A percentile compares a stretch with the other conserved stretches of the same genome.
phyloP scores from a whole-genome alignment of 345 rosid species.

The Boechera retrofracta region DNA sequence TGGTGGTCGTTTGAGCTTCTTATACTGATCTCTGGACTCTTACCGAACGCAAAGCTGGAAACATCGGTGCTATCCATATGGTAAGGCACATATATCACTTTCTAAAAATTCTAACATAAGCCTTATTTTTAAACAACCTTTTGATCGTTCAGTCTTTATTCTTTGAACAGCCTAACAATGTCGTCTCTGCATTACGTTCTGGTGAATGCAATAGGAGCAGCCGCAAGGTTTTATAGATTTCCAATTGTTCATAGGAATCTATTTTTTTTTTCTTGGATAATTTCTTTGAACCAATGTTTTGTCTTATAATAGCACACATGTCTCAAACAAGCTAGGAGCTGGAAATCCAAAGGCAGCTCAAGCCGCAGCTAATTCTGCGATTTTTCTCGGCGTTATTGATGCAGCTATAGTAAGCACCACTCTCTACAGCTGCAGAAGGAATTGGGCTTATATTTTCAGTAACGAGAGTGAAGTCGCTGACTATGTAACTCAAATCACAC shows the following conservation, averaged over 20 bases:
- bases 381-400: constrained; percentile 42
- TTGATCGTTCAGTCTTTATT: constrained; percentile 10
- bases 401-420: constrained; percentile 38
- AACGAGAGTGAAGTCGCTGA: constrained; percentile 48
- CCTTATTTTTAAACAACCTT: constrained; percentile 3
- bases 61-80: constrained; percentile 64
- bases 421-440: constrained; percentile 43
- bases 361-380: constrained; percentile 39
- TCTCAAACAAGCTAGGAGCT: constrained; percentile 62
- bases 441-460: constrained; percentile 50
- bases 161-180: constrained; percentile 51
- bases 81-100: constrained; percentile 30
- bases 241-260: not conserved
- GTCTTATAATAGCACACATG: constrained; percentile 47
- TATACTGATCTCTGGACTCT: constrained; percentile 54
- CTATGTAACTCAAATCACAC: constrained; percentile 47
- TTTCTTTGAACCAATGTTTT: not conserved
- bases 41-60: constrained; percentile 61
- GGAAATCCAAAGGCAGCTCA: constrained; percentile 54
- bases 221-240: constrained; percentile 53
- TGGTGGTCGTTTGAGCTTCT: constrained; percentile 65
- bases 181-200: constrained; percentile 48
- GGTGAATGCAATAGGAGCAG: constrained; percentile 56
- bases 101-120: not conserved
- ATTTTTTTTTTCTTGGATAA: not conserved